Base-by-base conservation (phyloP, 1,139 yeast species). In the Scheffersomyces cryptocercus region DNA sequence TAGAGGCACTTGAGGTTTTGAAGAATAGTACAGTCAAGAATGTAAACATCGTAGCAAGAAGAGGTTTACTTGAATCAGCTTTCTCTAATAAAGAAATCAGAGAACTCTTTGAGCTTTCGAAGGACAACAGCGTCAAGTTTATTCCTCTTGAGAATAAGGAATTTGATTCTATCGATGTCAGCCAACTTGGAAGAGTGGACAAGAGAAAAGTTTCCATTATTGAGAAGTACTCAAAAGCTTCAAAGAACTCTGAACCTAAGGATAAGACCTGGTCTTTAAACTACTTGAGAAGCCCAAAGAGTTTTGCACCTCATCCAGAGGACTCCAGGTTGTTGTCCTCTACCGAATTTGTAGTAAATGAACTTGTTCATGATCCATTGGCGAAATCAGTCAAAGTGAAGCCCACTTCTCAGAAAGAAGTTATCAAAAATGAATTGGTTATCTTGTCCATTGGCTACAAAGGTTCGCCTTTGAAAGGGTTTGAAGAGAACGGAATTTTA, bases 1-100 rank as follows among this genome's bases (percentile, higher is more conserved):
- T 69, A 1, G 67, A 70, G 31, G 96, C 97, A 0, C 65, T 85
- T 20, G 70, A 73, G 3, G 61, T 66, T 6, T 68, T 95, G 43
- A 59, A 67, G 35, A 58, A 60, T 10, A 81, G 88, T 40, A 68
- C 65, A 0, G 84, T 93, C 10, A 69, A 78, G 49, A 72, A 75
- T 11, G 89, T 93, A 6, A 77, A 79, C 43, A 79, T 95, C 20
- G 84, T 88, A 32, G 99, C 91, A 1, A 77, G 99, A 53, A 75
- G 97, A 58, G 97, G 97, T 1, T 68, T 90, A 26, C 58, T 81
- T 37, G 86, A 88, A 54, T 85, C 95, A 36, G 95, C 97, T 13
- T 93, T 91, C 62, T 86, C 98, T 3, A 91, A 89, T 54, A 93
- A 90, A 60, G 99, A 93, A 63, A 74, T 93, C 14, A 75, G 98